These are phyloP conservation scores for Metarhizium brunneum DNA, from an alignment of 2,329 filamentous ascomycete species.

Conservation along the genomic window DNA sequence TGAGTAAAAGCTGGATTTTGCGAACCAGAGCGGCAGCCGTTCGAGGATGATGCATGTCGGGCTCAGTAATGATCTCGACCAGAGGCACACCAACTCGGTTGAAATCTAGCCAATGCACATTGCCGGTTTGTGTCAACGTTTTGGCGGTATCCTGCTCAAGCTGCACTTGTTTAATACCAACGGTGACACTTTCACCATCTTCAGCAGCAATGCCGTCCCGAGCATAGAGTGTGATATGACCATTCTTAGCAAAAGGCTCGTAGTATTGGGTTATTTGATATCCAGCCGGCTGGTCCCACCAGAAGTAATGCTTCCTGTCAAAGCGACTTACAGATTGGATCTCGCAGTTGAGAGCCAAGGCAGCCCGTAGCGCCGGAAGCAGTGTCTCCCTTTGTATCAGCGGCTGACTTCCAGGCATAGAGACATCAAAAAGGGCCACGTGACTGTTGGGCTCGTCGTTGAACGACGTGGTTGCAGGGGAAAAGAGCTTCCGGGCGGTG, in stretches of 20 bases:
- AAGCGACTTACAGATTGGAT: conserved; percentile 73
- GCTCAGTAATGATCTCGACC: conserved; percentile 90
- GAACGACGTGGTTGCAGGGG: conserved; percentile 54
- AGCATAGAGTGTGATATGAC: conserved; percentile 58
- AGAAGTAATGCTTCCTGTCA: conserved; percentile 97
- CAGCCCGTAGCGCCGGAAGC: conserved; percentile 82
- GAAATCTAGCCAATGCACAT: conserved; percentile 76
- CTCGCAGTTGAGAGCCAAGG: conserved; percentile 71
- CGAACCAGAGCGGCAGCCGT: conserved; percentile 83
- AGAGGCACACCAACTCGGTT: conserved; percentile 87
- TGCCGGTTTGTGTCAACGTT: conserved; percentile 68
- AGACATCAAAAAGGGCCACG: conserved; percentile 79
- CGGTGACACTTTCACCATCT: conserved; percentile 58
- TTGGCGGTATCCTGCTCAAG: conserved; percentile 98
- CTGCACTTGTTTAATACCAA: conserved; percentile 90
- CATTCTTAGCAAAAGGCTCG: conserved; percentile 59
- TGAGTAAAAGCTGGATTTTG: conserved; percentile 77
- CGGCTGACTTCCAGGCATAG: conserved; percentile 83
- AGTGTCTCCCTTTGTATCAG: conserved; percentile 74
- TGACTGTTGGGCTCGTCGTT: conserved; percentile 72
- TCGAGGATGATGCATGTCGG: conserved; percentile 76
- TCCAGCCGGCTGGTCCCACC: conserved; percentile 92
- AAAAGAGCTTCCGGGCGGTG: conserved; percentile 83
- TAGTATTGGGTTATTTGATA: conserved; percentile 99
- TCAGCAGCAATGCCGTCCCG: conserved; percentile 73